Evolutionary conservation across 2,329 filamentous ascomycete species (phyloP), one percentile per base, ranked within the genome.

Genomic region (Phialophora verrucosa): DNA sequence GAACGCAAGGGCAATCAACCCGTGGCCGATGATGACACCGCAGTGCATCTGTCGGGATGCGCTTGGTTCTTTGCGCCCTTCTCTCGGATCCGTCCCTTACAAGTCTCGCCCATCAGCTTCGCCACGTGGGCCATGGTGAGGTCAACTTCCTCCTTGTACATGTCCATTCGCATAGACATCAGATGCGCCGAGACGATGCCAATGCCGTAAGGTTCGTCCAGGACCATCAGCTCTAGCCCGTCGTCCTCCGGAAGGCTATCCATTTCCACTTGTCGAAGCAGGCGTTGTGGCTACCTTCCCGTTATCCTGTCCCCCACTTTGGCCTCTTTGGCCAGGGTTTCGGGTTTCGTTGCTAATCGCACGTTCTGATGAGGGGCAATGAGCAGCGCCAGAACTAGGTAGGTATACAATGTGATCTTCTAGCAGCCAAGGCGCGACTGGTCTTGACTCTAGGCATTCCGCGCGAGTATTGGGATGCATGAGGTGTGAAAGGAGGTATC

Each of bases 121-220:
- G 83, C 81, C 31, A 79, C 76, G 70, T 87, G 85, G 4, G 81
- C 79, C 31, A 80, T 84, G n/a, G 84, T 71, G 61, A 87, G 77
- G 25, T 77, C 78, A 74, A 83, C 84, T 60, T 74, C 71, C 10
- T 72, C 73, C 25, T 84, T 75, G 6, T 81, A 73, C 1, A 79
- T 71, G 7, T 72, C 74, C 10, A 77, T 68, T 12, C 86, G 65
- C 2, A 71, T 74, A 12, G 73, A 72, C 63, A 84, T 80, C 14
- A 86, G 70, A 27, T 81, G 74, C 10, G 81, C 79, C 1, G 81
- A 81, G 12, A 85, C 76, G 12, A 84, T 78, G 0, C 84, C 85
- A 4, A 79, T 78, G 0, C 85, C 85, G 62, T 84, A 87, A 10
- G 83, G 84, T 68, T 81, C 81, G 66, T 88, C 85, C 11, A 87